Evolutionary conservation across 2,329 filamentous ascomycete species (phyloP), one percentile per base, ranked within the genome.

Genomic region (Tricladium varicosporioides): DNA sequence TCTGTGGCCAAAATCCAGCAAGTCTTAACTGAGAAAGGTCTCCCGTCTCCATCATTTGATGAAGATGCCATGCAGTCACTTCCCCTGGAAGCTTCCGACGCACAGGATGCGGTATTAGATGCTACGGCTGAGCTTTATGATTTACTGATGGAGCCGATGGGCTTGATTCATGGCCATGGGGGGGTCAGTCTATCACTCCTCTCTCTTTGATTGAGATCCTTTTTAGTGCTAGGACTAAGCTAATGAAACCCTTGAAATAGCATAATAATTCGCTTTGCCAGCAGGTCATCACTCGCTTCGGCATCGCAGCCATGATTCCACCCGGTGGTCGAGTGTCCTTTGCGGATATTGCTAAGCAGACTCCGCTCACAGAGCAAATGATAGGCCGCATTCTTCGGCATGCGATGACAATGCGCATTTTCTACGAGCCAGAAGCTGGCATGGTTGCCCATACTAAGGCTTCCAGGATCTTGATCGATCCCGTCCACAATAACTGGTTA

Each of bases 81-180:
- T 9, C 46, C 46, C 7, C 10, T 22, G 2, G 46, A 48, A 27
- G 15, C 31, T 15, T 11, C 22, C 18, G 19, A 46, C 16, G 51
- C 51, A 11, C 42, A 53, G 33, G 27, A 53, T 46, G 16, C 49
- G 15, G 49, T 51, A 14, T 18, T 51, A n/a, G 36, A 51, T 10
- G 49, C 36, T 10, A 27, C 49, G 8, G 18, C 49, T 2, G 49
- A 51, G 16, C 36, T 51, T 42, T 22, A 19, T 14, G 49, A 51
- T 10, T 44, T 51, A 11, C n/a, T 51, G 13, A 19, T 51, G 49
- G 31, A 36, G 18, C 49, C 49, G 3, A 43, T 51, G 9, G 14
- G 15, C 31, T 36, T 32, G 9, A 19, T 51, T n/a, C 36, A 51
- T 22, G 22, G 16, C 33, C 2, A 51, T n/a, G 33, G 36, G 3